Percentiles rank a stretch among this genome's conserved stretches.
Evolutionary conservation across 192 early-diverging fungal genomes (phyloP).

Genomic region (Backusella liffmaniae): DNA sequence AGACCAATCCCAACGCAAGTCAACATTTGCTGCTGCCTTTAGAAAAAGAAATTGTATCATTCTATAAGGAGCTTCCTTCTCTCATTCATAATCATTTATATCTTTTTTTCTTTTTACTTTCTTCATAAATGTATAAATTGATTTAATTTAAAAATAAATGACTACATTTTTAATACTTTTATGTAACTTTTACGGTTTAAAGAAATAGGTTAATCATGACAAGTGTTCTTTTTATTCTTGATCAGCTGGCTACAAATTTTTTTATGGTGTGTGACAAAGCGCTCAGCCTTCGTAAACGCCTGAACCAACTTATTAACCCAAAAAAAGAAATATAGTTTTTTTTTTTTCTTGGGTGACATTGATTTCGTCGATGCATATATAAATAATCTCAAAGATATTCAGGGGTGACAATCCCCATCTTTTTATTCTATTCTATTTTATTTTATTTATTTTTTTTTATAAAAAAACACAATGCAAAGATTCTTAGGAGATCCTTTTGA

Average conservation of each 20-base stretch:
- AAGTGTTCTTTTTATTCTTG: neutral
- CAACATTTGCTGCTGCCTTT: neutral
- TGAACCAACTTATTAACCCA: neutral
- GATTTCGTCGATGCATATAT: neutral
- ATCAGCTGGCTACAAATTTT: neutral
- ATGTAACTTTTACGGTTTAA: neutral
- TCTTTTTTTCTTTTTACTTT: neutral
- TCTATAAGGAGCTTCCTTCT: neutral
- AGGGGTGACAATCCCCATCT: neutral
- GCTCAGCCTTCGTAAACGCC: neutral
- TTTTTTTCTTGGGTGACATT: neutral
- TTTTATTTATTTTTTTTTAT: neutral
- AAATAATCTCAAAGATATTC: neutral
- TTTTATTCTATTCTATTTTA: neutral
- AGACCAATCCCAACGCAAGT: neutral
- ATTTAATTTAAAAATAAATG: neutral
- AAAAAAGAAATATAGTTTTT: neutral
- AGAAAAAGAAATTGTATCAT: neutral
- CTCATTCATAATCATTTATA: neutral
- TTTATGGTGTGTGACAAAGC: neutral
- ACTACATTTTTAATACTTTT: neutral
- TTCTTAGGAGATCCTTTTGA: neutral
- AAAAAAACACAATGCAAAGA: neutral
- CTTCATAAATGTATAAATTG: neutral
- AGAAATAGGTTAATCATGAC: neutral